phyloP scores from a whole-genome alignment of 2,329 filamentous ascomycete species.

The Ascocoryne sarcoides region DNA sequence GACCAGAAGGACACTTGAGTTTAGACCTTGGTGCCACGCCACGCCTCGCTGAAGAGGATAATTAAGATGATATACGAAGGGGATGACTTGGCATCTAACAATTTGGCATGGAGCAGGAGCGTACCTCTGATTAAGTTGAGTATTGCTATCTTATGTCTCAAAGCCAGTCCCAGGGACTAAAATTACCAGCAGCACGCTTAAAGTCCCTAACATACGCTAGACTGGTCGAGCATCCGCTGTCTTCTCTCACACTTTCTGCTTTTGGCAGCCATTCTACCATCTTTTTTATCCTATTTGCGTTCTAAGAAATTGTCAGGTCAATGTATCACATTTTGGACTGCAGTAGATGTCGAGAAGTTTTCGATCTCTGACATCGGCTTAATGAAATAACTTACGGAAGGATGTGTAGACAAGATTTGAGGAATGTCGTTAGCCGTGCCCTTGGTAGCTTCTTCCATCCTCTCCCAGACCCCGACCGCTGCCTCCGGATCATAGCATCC shows the following conservation, averaged over 20 bases:
- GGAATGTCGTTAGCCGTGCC: conserved; percentile 48
- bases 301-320: too few species aligned
- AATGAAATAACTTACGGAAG: conserved; percentile 44
- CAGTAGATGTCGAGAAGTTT: conserved; percentile 6
- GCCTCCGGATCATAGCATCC: conserved; percentile 65
- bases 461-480: conserved; percentile 57
- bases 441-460: conserved; percentile 49
- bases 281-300: conserved; percentile 54
- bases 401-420: conserved; percentile 70
- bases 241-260: conserved; percentile 43
- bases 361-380: neutral
- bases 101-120: too few species aligned
- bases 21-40: too few species aligned
- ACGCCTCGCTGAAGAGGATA: too few species aligned
- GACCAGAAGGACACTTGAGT: too few species aligned
- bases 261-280: conserved; percentile 55
- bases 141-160: too few species aligned
- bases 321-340: conserved; percentile 30
- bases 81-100: too few species aligned
- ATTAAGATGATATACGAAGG: too few species aligned
- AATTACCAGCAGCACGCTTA: too few species aligned
- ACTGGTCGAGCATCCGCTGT: conserved; percentile 47
- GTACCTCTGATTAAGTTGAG: too few species aligned
- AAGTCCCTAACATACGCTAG: too few species aligned
- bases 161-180: too few species aligned